phyloP scores from a whole-genome alignment of 345 rosid species.

The Arabidopsis arenosa region DNA sequence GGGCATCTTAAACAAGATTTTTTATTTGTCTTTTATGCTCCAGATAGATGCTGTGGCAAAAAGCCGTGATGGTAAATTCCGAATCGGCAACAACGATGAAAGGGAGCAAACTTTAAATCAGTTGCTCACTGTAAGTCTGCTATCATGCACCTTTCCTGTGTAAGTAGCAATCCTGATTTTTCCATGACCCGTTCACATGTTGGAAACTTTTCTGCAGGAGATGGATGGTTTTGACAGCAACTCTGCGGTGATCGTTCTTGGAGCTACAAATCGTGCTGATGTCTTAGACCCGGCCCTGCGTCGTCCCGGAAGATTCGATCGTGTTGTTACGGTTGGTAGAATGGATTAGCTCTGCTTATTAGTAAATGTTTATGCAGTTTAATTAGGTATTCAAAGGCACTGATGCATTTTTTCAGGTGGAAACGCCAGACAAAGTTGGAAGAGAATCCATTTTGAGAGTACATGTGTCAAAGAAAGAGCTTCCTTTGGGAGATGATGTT shows the following conservation, averaged over 20 bases:
- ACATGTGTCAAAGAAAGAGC: conserved; percentile 77
- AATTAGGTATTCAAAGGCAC: neutral
- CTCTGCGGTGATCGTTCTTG: conserved; percentile 95
- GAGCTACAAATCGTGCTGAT: conserved; percentile 97
- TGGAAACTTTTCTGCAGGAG: conserved; percentile 61
- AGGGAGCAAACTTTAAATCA: conserved; percentile 99
- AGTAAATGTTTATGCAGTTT: neutral
- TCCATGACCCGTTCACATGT: conserved; percentile 9
- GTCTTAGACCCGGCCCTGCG: conserved; percentile 95
- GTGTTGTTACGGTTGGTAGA: conserved; percentile 80
- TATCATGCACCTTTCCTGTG: conserved; percentile 15
- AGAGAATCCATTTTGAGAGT: conserved; percentile 93
- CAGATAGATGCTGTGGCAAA: conserved; percentile 99
- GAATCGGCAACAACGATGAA: conserved; percentile 87
- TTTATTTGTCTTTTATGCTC: conserved; percentile 22
- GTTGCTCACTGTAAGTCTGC: conserved; percentile 76
- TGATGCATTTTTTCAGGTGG: conserved; percentile 61
- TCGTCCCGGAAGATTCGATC: conserved; percentile 99
- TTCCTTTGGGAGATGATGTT: conserved; percentile 81
- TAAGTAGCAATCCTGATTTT: neutral
- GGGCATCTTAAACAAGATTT: conserved; percentile 9
- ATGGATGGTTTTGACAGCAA: conserved; percentile 99
- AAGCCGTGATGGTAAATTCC: conserved; percentile 94
- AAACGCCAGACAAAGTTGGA: conserved; percentile 89
- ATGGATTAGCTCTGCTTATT: conserved; percentile 30